Percentiles rank a stretch among this genome's conserved stretches.
Conservation (phyloP, 2,329 filamentous ascomycete species). For the Emmonsiellopsis sp. region DNA sequence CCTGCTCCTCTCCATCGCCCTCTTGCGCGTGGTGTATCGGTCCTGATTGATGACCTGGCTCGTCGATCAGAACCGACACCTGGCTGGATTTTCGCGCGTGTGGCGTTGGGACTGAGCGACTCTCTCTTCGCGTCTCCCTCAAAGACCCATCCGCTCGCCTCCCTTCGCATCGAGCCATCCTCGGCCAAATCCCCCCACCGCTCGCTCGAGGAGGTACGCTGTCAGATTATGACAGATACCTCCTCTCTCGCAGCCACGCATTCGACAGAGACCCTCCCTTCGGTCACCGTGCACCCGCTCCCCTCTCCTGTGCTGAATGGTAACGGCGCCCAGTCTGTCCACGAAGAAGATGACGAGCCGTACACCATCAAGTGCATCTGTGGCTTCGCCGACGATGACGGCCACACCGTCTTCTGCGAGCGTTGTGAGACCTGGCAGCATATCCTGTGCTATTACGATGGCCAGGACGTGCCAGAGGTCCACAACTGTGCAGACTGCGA, state of each 20-base stretch:
- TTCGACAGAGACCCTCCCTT: constrained; percentile 35
- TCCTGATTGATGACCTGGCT: constrained; percentile 1
- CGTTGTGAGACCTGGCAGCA: constrained; percentile 97
- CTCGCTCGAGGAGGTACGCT: constrained; percentile 34
- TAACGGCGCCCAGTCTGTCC: constrained; percentile 30
- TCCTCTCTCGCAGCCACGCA: constrained; percentile 41
- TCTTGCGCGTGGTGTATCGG: background rate
- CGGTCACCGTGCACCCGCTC: constrained; percentile 34
- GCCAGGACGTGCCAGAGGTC: constrained; percentile 60
- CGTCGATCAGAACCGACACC: constrained; percentile 3
- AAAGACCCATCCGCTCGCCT: constrained; percentile 6
- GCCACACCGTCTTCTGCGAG: constrained; percentile 94
- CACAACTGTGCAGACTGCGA: constrained; percentile 88
- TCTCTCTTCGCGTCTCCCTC: background rate
- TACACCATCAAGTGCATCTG: constrained; percentile 99
- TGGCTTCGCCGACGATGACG: constrained; percentile 86
- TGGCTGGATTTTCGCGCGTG: background rate
- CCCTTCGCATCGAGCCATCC: background rate
- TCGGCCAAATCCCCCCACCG: constrained; percentile 3
- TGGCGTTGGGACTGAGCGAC: constrained; percentile 1
- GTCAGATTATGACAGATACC: constrained; percentile 47
- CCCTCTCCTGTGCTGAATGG: constrained; percentile 35
- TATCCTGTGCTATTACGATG: constrained; percentile 90
- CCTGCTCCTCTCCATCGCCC: background rate
- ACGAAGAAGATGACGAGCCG: constrained; percentile 36